Base-by-base conservation (phyloP, 179 eudicot species). In the Beta lomatogona region DNA sequence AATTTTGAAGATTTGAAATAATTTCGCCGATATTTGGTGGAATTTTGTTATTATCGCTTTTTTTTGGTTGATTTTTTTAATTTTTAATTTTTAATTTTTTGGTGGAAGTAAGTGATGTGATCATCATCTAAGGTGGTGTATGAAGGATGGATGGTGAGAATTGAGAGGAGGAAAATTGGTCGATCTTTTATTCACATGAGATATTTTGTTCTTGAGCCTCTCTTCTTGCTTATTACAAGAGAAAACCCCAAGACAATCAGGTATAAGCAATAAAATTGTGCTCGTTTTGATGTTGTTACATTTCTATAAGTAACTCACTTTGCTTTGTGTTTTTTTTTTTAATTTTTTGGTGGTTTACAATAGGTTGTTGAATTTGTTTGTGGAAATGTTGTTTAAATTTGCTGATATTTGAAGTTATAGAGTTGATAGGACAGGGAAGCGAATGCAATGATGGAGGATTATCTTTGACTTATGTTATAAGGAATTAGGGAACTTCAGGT, bases 111-210 rank as follows among this genome's bases (percentile, higher is more conserved):
- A 82, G 74, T 22, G 87, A 79, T 83, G 85, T 75, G 84, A 21
- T 69, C 90, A 60, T 80, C 89, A 81, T 93, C 98, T 58, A 97
- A 97, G 80, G 93, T 89, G 65, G 97, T 97, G 71, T 91, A 94
- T 80, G 99, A 97, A 83, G 99, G 99, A 79, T 97, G 99, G 99
- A 94, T 97, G 98, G 99, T 97, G 66, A 85, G 99, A 80, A 93
- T 92, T 82, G 99, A 98, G 36, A 80, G 99, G 82, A 88, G 98
- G 86, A 97, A 91, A 86, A 92, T 97, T 71, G 99, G 97, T 48
- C 86, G 97, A 84, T 97, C 99, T 57, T 97, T 88, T 81, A 94
- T 97, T 80, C 98, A 97, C 76, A 97, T 93, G 99, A 85, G 99
- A n/a, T 97, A 93, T 90, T 97, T 97, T 45, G 97, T 97, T 44